Conservation (phyloP, 192 early-diverging fungal species). For the Backusella australiensis region DNA sequence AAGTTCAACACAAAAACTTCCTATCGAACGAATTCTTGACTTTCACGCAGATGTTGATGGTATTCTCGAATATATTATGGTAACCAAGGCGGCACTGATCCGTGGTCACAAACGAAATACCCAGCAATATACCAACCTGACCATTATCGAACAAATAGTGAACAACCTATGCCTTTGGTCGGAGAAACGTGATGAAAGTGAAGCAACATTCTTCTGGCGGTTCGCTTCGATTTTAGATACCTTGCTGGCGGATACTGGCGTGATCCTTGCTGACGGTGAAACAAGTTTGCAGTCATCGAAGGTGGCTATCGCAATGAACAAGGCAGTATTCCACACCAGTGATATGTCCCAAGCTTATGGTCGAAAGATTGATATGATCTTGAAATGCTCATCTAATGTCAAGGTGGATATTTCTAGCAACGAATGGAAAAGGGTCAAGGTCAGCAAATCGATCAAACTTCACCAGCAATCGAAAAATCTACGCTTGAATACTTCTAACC, state of each 20-base stretch:
- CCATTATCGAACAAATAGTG: conserved; percentile 9
- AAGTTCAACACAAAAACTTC: no score
- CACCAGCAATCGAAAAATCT: conserved; percentile 15
- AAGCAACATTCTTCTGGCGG: not conserved
- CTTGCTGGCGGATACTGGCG: not conserved
- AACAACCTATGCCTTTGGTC: not conserved
- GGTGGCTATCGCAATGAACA: no score
- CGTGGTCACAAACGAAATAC: not conserved
- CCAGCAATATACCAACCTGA: not conserved
- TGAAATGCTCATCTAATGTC: conserved; percentile 6
- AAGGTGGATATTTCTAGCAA: conserved; percentile 10
- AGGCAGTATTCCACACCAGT: not conserved
- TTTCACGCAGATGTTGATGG: no score
- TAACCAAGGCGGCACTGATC: no score
- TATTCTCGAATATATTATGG: no score
- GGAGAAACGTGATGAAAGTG: no score
- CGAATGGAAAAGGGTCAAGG: conserved; percentile 9
- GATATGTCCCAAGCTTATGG: conserved; percentile 5
- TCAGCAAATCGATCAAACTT: conserved; percentile 3
- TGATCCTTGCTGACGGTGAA: conserved; percentile 8
- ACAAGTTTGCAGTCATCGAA: conserved; percentile 2
- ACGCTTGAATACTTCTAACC: conserved; percentile 4
- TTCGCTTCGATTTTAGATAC: conserved; percentile 11
- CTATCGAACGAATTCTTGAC: no score
- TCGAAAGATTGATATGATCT: conserved; percentile 8